Conservation (phyloP, 805 yeast species). For the Pichia manshurica region DNA sequence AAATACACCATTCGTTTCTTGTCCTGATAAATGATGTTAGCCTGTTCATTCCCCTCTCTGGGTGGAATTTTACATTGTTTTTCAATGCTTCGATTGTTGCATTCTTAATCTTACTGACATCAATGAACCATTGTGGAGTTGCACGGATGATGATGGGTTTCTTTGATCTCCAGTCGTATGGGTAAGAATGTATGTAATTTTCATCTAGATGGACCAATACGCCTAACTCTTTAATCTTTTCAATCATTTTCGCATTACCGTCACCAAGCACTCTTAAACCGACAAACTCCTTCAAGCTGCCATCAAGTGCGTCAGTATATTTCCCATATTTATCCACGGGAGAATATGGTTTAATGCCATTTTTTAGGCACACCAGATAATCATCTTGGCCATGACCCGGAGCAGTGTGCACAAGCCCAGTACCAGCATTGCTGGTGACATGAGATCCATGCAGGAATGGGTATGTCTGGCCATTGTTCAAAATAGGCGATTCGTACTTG, state of each 20-base stretch:
- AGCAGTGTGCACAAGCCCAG: slow-evolving; percentile 95
- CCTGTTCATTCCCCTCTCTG: slow-evolving; percentile 66
- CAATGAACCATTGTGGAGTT: slow-evolving; percentile 96
- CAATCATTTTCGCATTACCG: slow-evolving; percentile 47
- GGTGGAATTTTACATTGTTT: slow-evolving; percentile 60
- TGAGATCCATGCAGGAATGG: slow-evolving; percentile 78
- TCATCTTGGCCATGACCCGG: slow-evolving; percentile 98
- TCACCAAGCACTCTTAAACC: slow-evolving; percentile 59
- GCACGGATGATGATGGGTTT: slow-evolving; percentile 92
- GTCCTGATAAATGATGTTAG: slow-evolving; percentile 64
- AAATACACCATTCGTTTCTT: slow-evolving; percentile 95
- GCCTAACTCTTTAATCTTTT: slow-evolving; percentile 34
- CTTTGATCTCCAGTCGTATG: slow-evolving; percentile 96
- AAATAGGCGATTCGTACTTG: slow-evolving; percentile 53
- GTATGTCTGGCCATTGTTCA: slow-evolving; percentile 28
- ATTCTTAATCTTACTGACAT: slow-evolving; percentile 67
- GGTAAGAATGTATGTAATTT: slow-evolving; percentile 74
- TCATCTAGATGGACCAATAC: slow-evolving; percentile 46
- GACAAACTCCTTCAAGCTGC: slow-evolving; percentile 35
- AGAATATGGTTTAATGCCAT: slow-evolving; percentile 57
- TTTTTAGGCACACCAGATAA: slow-evolving; percentile 58
- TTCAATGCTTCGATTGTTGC: slow-evolving; percentile 52
- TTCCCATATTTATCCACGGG: slow-evolving; percentile 76
- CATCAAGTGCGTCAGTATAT: slow-evolving; percentile 49
- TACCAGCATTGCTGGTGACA: slow-evolving; percentile 77